Evolutionary conservation across 2,329 filamentous ascomycete species (phyloP).

Genomic region (Metarhizium sp.): DNA sequence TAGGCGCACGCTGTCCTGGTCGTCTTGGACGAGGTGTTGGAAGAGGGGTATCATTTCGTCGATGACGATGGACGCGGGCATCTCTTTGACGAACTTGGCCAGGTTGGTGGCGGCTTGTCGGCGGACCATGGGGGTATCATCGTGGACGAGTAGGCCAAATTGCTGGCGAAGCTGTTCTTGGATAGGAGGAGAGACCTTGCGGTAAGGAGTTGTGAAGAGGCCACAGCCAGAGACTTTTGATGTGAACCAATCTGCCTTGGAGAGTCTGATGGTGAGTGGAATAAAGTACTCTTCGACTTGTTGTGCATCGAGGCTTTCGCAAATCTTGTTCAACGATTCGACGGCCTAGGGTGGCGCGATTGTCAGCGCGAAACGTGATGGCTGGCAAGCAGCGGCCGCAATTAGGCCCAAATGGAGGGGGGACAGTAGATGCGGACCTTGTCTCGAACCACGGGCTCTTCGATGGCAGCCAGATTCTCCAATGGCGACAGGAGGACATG

Average conservation of each 20-base stretch:
- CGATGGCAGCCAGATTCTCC: conserved; percentile 96
- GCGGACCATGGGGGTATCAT: conserved; percentile 98
- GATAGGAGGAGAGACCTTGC: conserved; percentile 75
- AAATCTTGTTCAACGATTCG: conserved; percentile 99
- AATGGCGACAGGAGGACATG: conserved; percentile 94
- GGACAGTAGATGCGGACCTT: conserved; percentile 54
- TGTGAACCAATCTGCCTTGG: conserved; percentile 99
- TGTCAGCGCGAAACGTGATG: conserved; percentile 5
- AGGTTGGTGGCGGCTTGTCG: conserved; percentile 94
- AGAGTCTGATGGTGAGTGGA: conserved; percentile 86
- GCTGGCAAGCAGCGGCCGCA: no score
- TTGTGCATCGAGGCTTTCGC: conserved; percentile 77
- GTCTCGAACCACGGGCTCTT: conserved; percentile 94
- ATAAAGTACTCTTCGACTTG: conserved; percentile 98
- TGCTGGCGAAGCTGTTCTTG: conserved; percentile 89
- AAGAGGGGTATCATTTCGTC: conserved; percentile 99
- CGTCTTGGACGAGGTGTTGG: conserved; percentile 90
- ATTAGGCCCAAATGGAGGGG: background rate
- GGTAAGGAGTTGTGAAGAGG: conserved; percentile 88
- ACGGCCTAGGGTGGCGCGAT: conserved; percentile 58
- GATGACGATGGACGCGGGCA: conserved; percentile 83
- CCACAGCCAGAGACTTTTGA: conserved; percentile 98
- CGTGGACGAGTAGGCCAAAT: conserved; percentile 87
- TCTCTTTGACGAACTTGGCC: conserved; percentile 95
- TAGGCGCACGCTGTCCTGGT: conserved; percentile 94